These are phyloP conservation scores for Margaritispora aquatica DNA, from an alignment of 495 filamentous ascomycete species.

Conservation along the genomic window DNA sequence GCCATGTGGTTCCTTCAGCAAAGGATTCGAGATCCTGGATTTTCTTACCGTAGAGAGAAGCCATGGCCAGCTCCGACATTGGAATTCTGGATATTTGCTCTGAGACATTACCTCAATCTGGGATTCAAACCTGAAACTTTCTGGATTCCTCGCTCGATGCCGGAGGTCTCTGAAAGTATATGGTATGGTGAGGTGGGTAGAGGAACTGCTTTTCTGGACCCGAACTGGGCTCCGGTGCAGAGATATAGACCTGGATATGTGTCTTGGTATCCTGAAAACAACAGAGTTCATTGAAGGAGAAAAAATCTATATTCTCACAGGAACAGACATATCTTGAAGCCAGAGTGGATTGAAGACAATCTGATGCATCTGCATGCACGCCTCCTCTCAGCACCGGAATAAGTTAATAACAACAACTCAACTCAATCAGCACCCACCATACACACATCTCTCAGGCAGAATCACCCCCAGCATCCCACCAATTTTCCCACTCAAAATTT, in stretches of 20 bases:
- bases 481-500: no score
- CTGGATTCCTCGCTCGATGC: background rate
- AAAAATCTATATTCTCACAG: no score
- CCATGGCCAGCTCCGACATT: slow-evolving; percentile 5
- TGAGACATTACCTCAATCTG: slow-evolving; percentile 11
- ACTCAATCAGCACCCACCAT: no score
- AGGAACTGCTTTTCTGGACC: slow-evolving; percentile 4
- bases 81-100: slow-evolving; percentile 9
- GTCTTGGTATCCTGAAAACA: slow-evolving; percentile 5
- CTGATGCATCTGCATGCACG: no score
- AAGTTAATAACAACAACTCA: no score
- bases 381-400: no score
- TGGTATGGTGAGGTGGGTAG: slow-evolving; percentile 10
- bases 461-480: no score
- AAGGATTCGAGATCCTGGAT: background rate
- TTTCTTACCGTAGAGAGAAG: background rate
- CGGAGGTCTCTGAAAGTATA: background rate
- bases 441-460: no score
- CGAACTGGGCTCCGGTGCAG: slow-evolving; percentile 10
- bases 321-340: no score
- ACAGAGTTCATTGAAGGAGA: no score
- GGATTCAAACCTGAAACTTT: slow-evolving; percentile 7
- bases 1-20: slow-evolving; percentile 1
- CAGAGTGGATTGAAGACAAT: no score
- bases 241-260: slow-evolving; percentile 4